These are phyloP conservation scores for Xylaria sp. DNA, from an alignment of 2,329 filamentous ascomycete genomes.

Conservation along the genomic window DNA sequence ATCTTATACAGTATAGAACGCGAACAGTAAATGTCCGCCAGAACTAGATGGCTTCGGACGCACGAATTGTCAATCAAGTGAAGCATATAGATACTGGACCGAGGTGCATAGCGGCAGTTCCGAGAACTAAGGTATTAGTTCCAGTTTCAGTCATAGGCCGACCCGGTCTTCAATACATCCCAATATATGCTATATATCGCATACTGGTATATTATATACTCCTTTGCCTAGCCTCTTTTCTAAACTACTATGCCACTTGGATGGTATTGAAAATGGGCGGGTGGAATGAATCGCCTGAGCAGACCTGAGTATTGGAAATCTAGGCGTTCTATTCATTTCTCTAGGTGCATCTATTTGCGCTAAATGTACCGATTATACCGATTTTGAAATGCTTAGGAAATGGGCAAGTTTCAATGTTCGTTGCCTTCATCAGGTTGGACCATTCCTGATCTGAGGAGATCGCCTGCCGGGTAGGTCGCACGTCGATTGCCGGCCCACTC, in stretches of 20 bases:
- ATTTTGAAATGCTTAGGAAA: background rate
- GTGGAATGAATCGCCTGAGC: conserved; percentile 1
- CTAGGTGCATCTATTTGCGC: background rate
- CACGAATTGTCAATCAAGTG: background rate
- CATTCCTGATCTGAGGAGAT: conserved; percentile 1
- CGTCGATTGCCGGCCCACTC: conserved; percentile 1
- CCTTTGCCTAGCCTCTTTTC: background rate
- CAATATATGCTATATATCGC: background rate
- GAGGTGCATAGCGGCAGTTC: background rate
- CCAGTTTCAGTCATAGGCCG: background rate
- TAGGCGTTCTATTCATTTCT: background rate
- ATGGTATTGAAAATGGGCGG: background rate
- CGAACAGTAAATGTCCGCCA: background rate
- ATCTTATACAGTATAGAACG: background rate
- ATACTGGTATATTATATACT: background rate
- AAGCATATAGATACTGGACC: background rate
- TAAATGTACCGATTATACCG: background rate
- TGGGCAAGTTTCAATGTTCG: background rate
- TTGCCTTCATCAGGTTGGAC: background rate
- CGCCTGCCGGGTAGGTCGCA: conserved; percentile 4
- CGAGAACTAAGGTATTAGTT: background rate
- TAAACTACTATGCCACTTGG: background rate
- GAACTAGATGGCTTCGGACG: background rate
- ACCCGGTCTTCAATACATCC: background rate
- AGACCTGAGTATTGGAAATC: background rate